Percentiles rank a stretch among this genome's conserved stretches.
Conservation (phyloP, 164 flowering plant species). For the Nelumbo lutea region DNA sequence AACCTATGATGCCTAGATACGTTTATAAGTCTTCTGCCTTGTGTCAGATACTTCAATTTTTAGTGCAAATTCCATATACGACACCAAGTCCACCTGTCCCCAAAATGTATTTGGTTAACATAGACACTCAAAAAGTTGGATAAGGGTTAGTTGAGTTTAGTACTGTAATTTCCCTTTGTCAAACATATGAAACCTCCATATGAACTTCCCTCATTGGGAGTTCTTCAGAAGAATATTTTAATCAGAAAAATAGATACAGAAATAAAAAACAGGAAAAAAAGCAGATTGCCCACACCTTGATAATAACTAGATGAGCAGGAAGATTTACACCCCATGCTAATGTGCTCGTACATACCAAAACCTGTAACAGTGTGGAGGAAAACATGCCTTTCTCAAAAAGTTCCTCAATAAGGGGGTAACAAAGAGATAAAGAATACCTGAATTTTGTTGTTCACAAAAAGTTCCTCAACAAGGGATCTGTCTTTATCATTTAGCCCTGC, state of each 20-base stretch:
- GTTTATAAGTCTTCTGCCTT: no score
- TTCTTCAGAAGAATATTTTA: background rate
- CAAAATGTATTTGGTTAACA: no score
- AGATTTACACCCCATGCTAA: conserved; percentile 99
- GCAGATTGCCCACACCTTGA: conserved; percentile 53
- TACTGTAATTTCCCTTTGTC: no score
- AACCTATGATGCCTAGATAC: no score
- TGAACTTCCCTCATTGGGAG: background rate
- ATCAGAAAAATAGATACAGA: background rate
- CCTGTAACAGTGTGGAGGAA: conserved; percentile 30
- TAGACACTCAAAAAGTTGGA: no score
- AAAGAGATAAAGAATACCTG: conserved; percentile 44
- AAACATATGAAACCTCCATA: no score
- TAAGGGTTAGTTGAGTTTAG: no score
- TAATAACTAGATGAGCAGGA: conserved; percentile 96
- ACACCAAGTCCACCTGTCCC: no score
- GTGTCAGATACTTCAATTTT: no score
- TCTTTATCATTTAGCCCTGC: conserved; percentile 95
- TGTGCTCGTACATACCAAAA: conserved; percentile 95
- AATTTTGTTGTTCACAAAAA: conserved; percentile 88
- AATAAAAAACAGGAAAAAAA: background rate
- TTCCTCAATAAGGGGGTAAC: no score
- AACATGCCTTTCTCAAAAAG: background rate
- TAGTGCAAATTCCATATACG: no score
- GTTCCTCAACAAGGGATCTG: conserved; percentile 91